Evolutionary conservation across 1,139 yeast species (phyloP), one percentile per base, ranked within the genome.

Genomic region (Kodamaea suecica): DNA sequence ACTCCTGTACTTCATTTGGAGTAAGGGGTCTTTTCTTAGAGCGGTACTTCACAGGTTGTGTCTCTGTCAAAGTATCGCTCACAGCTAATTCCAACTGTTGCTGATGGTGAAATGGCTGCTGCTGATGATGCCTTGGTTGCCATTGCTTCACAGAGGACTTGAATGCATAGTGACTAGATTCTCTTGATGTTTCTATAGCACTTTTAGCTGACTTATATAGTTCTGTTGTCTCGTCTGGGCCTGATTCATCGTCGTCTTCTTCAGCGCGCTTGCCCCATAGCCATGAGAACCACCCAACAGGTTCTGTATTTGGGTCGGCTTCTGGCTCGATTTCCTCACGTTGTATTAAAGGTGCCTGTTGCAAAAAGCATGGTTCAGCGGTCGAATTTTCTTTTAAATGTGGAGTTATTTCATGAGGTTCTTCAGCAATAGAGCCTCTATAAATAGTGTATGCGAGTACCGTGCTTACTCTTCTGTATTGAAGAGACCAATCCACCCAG

Each of bases 1-100:
- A 31, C 29, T 62, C 71, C 39, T 66, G 67, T n/a, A 54, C 45
- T 47, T 67, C 72, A 30, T 59, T 59, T 2, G 68, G 65, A 2
- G 60, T 52, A 1, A 59, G 36, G 0, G 73, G 73, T 11, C 59
- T 52, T 41, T 59, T 67, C 33, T 53, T 58, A 25, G 57, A 50
- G 29, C 58, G 55, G 41, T 58, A 63, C 32, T 45, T 52, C 0
- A 72, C 71, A 2, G 79, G 78, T 9, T 48, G 54, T 0, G 47
- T 33, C 41, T 68, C 71, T 1, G 76, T 60, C 11, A 50, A 44
- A 0, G 78, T 70, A 4, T 62, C 68, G 24, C 56, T 44, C 0
- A 73, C 77, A 0, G 74, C 63, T 27, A 72, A 43, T 35, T 66
- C 70, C 20, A 52, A 44, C 4, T 35, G 39, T 30, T 37, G 37